phyloP scores from a whole-genome alignment of 371 early-diverging fungal species.

The Fennellomyces sp. region DNA sequence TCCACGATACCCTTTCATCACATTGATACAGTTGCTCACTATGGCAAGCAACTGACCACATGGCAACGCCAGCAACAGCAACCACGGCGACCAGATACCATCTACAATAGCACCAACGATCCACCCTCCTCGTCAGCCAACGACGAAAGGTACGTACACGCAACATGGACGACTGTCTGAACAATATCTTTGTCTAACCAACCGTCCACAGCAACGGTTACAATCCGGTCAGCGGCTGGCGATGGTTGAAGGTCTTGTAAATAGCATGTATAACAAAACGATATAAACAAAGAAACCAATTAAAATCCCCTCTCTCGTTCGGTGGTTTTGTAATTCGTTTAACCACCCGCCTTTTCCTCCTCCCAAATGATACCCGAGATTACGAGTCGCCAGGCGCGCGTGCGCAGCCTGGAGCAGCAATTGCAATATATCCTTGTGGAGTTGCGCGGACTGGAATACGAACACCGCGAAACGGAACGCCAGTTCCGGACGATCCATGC shows the following conservation, averaged over 20 bases:
- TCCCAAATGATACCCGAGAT: background rate
- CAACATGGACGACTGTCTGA: background rate
- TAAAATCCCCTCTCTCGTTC: background rate
- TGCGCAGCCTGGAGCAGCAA: background rate
- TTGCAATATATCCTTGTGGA: background rate
- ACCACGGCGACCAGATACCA: background rate
- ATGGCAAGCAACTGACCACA: conserved; percentile 15
- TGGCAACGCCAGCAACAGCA: conserved; percentile 10
- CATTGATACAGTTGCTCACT: conserved; percentile 13
- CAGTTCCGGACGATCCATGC: background rate
- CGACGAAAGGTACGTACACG: conserved; percentile 11
- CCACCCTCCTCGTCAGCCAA: background rate
- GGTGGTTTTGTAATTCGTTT: background rate
- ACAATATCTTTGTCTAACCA: too few relatives aligned
- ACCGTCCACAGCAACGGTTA: background rate
- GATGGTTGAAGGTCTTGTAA: conserved; percentile 27
- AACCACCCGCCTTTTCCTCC: background rate
- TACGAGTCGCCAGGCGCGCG: background rate
- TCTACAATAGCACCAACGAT: background rate
- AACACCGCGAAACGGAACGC: background rate
- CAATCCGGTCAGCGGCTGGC: conserved; percentile 15
- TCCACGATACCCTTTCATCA: background rate
- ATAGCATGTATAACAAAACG: background rate
- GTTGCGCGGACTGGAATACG: background rate
- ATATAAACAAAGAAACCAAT: background rate